Evolutionary conservation across 2,329 filamentous ascomycete species (phyloP), one percentile per base, ranked within the genome.

Genomic region (Botryotinia convoluta): DNA sequence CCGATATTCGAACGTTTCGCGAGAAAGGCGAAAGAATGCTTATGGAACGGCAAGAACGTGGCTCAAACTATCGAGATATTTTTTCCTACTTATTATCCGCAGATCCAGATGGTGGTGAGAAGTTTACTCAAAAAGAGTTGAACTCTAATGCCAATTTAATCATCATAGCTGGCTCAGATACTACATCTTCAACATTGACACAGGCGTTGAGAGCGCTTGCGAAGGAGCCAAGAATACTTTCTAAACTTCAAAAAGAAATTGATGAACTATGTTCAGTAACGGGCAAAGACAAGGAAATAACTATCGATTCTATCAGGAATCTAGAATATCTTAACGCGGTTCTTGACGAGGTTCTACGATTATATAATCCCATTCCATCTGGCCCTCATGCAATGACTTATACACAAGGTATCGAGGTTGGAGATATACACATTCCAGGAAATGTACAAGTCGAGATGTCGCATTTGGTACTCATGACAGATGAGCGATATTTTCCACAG

Each of bases 61-160:
- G 73, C 22, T 72, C 54, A 22, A 61, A 62, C 14, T 65, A 73
- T 22, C 73, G 72, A 63, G 76, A 77, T 37, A 74, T 77, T 20
- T 75, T 76, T 57, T 60, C 54, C 10, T 72, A 76, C 32, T 70
- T 77, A 20, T 69, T 77, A 12, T 60, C 64, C 18, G 67, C 69
- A 29, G 73, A 74, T 51, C 29, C 45, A 10, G 42, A 71, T 32
- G 63, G 69, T 35, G 68, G 74, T 26, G 9, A 54, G 44, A 73
- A 54, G 32, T 76, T 77, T 51, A 72, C 72, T 1, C 72, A 73
- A 37, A 68, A 61, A 22, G 63, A 76, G 51, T 60, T 76, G 20
- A 69, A 76, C n/a, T 67, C 73, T 4, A 75, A 76, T 48, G 74
- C 74, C 16, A 72, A 74, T 44, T 59, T 76, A 35, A 67, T 76